Base-by-base conservation (phyloP, 768 basidiomycete species). In the Nevesoporus exiguus region DNA sequence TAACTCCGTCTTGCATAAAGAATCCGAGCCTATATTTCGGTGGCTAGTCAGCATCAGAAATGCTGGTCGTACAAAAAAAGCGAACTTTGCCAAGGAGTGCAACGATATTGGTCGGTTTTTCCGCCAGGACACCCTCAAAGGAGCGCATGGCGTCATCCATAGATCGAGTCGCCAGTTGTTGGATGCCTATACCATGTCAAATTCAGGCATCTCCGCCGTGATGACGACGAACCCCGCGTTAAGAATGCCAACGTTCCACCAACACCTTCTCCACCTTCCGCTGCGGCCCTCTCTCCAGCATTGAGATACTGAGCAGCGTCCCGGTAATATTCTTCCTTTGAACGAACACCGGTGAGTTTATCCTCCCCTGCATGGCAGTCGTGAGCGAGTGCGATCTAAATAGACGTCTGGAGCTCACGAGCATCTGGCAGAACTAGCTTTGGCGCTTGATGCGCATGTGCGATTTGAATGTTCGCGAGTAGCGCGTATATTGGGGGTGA, bases 1-100 rank as follows among this genome's bases (percentile, higher is more conserved):
- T 83, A 91, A 60, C 86, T 82, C 41, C 90, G 80, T 49, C 85
- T 78, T 9, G 89, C 83, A 66, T 94, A 95, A 13, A 90, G 76
- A 51, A 97, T 89, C 50, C 95, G 82, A 1, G 90, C 96, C 86
- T 93, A 6, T 31, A 7, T 34, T 40, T 19, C 22, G 4, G 10
- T 19, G 5, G 27, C 40, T 8, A n/a, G 31, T 62, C 46, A 62
- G 47, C 24, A 43, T 43, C 19, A 25, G 13, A 24, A n/a, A 19
- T 15, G 6, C 29, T 1, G 36, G 6, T 36, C 7, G 21, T 22
- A 5, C 11, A 8, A 14, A 25, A n/a, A 42, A 30, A 11, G 64
- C 71, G 27, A 45, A 88, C 93, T 76, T 95, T 93, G 51, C 93
- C 94, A 2, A 93, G 76, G 5, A 96, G 75, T 0, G 95, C 94